Evolutionary conservation across 2,329 filamentous ascomycete species (phyloP).

Genomic region (Elsinoe perseae): DNA sequence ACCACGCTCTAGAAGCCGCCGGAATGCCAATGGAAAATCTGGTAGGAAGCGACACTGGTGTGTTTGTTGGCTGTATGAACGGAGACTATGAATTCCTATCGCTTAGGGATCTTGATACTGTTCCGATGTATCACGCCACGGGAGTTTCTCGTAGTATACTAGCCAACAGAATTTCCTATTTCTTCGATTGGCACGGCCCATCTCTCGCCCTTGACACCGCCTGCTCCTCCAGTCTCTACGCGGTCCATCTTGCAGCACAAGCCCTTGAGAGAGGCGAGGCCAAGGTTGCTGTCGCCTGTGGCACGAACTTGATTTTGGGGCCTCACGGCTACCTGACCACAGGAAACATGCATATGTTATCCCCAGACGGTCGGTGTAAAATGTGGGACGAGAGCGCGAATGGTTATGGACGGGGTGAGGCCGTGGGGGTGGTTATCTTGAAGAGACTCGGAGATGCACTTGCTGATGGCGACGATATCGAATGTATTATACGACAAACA

Average conservation of each 20-base stretch:
- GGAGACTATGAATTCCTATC: slow-evolving; percentile 22
- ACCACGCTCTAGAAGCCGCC: slow-evolving; percentile 27
- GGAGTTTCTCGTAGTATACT: slow-evolving; percentile 32
- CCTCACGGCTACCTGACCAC: slow-evolving; percentile 23
- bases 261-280: slow-evolving; percentile 25
- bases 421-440: slow-evolving; percentile 43
- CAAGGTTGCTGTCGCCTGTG: slow-evolving; percentile 20
- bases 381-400: slow-evolving; percentile 35
- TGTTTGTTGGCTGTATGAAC: slow-evolving; percentile 22
- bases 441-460: slow-evolving; percentile 46
- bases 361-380: slow-evolving; percentile 24
- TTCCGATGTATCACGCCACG: slow-evolving; percentile 21
- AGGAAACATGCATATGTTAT: slow-evolving; percentile 29
- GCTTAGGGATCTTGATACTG: slow-evolving; percentile 20
- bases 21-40: slow-evolving; percentile 16
- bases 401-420: slow-evolving; percentile 48
- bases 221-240: slow-evolving; percentile 37
- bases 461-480: slow-evolving; percentile 39
- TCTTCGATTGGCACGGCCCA: slow-evolving; percentile 34
- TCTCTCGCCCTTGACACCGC: slow-evolving; percentile 42
- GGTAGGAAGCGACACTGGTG: slow-evolving; percentile 17
- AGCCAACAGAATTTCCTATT: slow-evolving; percentile 32
- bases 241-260: slow-evolving; percentile 29
- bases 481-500: slow-evolving; percentile 33
- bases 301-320: slow-evolving; percentile 24